Percentiles rank a stretch among this genome's conserved stretches.
phyloP scores from a whole-genome alignment of 2,329 filamentous ascomycete species.

The Trichoderma sp. region DNA sequence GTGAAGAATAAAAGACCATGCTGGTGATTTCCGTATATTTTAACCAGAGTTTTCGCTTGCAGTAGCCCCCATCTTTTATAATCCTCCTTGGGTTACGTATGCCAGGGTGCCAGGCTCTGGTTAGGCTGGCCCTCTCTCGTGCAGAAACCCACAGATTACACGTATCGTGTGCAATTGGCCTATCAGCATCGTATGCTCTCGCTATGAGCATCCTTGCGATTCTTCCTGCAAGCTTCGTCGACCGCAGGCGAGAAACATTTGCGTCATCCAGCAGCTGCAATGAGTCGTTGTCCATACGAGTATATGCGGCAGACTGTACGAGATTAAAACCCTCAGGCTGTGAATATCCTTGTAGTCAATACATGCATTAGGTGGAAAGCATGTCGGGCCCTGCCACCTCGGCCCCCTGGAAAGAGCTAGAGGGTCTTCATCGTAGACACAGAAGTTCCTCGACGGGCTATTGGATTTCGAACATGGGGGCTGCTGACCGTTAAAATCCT shows the following conservation, averaged over 20 bases:
- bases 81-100: too few species aligned
- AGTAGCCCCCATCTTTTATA: too few species aligned
- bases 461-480: background rate
- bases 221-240: background rate
- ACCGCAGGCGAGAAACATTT: background rate
- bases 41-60: background rate
- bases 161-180: background rate
- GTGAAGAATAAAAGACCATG: background rate
- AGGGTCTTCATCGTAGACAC: background rate
- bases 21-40: background rate
- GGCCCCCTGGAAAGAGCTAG: background rate
- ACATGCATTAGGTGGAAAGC: slow-evolving; percentile 18
- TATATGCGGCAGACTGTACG: background rate
- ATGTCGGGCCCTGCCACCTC: background rate
- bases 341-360: background rate
- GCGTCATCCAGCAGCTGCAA: slow-evolving; percentile 8
- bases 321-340: background rate
- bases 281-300: background rate
- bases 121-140: background rate
- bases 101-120: background rate
- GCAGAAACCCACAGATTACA: slow-evolving; percentile 7
- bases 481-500: background rate
- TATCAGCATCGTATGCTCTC: background rate
- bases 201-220: background rate
- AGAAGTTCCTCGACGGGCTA: slow-evolving; percentile 8